These are phyloP conservation scores for Fraxinus excelsior DNA, from an alignment of 257 asterid genomes.

Conservation along the genomic window DNA sequence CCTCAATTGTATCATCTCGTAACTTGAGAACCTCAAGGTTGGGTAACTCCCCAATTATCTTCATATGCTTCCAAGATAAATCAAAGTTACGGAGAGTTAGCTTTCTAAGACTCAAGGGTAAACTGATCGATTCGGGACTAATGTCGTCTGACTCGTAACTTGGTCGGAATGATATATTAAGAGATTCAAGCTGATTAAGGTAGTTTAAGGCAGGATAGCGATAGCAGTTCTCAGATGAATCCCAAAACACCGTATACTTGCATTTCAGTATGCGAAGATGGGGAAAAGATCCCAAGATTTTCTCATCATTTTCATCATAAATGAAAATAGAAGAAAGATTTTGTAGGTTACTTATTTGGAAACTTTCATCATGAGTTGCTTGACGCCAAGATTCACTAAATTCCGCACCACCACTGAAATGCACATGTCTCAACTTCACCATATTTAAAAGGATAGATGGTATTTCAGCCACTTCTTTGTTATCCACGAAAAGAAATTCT, in stretches of 20 bases:
- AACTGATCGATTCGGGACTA: background rate
- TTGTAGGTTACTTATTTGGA: no score
- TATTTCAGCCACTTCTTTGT: no score
- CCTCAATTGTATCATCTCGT: background rate
- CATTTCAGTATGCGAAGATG: no score
- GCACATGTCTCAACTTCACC: background rate
- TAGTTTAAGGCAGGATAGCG: conserved; percentile 14
- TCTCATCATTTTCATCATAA: background rate
- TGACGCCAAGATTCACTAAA: background rate
- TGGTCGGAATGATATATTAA: no score
- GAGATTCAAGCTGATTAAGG: no score
- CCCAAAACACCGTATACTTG: background rate
- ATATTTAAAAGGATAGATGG: background rate
- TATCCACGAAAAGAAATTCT: background rate
- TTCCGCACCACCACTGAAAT: no score
- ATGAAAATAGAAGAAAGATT: no score
- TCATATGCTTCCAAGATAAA: conserved; percentile 11
- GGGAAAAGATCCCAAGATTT: no score
- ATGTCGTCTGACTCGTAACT: no score
- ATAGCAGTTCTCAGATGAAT: background rate
- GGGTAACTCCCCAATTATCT: background rate
- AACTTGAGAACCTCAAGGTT: background rate
- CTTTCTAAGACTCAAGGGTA: background rate
- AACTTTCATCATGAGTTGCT: background rate
- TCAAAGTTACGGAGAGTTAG: conserved; percentile 8